Evolutionary conservation across 2,329 filamentous ascomycete genomes (phyloP).

Genomic region (Torrubiellomyces zombiae): DNA sequence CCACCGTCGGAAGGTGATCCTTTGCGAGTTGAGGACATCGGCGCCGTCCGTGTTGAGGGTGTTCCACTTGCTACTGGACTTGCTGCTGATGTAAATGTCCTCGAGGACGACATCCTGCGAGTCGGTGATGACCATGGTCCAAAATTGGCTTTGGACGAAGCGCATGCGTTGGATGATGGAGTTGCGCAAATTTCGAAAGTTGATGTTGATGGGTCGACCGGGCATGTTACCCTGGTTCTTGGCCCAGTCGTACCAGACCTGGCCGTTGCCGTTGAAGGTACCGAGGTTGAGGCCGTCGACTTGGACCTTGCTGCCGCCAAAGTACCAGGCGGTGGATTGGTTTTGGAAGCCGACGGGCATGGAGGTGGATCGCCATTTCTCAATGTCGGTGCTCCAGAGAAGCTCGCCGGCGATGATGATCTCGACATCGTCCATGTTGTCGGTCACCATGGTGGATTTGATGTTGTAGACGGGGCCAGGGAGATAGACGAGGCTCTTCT

Average conservation of each 20-base stretch:
- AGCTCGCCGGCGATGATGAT: constrained; percentile 25
- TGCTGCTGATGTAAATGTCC: constrained; percentile 37
- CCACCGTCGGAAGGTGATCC: constrained; percentile 34
- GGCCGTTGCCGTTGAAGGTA: constrained; percentile 41
- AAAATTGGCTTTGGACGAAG: constrained; percentile 44
- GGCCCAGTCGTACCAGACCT: constrained; percentile 40
- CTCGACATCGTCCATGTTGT: constrained; percentile 17
- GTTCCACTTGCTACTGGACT: constrained; percentile 14
- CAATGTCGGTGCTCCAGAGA: constrained; percentile 26
- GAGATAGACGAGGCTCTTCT: constrained; percentile 15
- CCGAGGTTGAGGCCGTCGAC: constrained; percentile 33
- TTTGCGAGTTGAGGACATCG: constrained; percentile 35
- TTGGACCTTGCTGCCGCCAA: constrained; percentile 34
- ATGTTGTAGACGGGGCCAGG: constrained; percentile 18
- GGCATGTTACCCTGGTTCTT: constrained; percentile 26
- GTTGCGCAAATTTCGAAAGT: constrained; percentile 24
- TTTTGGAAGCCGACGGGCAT: constrained; percentile 37
- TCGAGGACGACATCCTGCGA: constrained; percentile 28
- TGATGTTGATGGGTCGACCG: constrained; percentile 35
- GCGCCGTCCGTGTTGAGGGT: constrained; percentile 24
- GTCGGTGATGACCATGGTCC: constrained; percentile 36
- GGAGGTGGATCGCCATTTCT: constrained; percentile 34
- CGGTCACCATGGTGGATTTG: constrained; percentile 17
- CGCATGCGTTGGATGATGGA: constrained; percentile 28
- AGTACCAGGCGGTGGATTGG: constrained; percentile 34